phyloP scores from a whole-genome alignment of 2,329 filamentous ascomycete genomes.

The Paecilomyces dactylethromorphus region DNA sequence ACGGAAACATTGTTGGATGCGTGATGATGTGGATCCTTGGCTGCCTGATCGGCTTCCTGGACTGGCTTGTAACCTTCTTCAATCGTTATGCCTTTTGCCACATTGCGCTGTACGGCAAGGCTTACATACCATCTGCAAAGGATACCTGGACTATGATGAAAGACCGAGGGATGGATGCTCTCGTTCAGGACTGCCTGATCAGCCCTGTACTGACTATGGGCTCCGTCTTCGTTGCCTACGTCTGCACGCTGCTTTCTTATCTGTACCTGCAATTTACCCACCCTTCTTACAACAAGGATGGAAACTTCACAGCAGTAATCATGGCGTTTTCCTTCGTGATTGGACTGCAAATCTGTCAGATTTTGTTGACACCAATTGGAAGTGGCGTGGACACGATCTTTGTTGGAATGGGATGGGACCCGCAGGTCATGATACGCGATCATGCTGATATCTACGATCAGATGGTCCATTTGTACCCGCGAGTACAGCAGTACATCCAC shows the following conservation, averaged over 20 bases:
- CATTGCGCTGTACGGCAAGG: slow-evolving; percentile 86
- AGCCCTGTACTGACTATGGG: slow-evolving; percentile 69
- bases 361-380: slow-evolving; percentile 81
- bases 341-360: slow-evolving; percentile 79
- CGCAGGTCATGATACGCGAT: slow-evolving; percentile 65
- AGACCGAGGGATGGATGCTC: slow-evolving; percentile 80
- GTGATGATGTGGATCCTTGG: slow-evolving; percentile 68
- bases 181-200: slow-evolving; percentile 82
- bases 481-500: slow-evolving; percentile 72
- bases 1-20: slow-evolving; percentile 62
- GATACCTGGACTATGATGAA: slow-evolving; percentile 90
- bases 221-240: slow-evolving; percentile 74
- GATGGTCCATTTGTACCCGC: slow-evolving; percentile 76
- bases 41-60: slow-evolving; percentile 68
- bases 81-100: slow-evolving; percentile 92
- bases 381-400: slow-evolving; percentile 92
- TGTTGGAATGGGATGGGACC: slow-evolving; percentile 65
- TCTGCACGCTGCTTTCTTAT: slow-evolving; percentile 74
- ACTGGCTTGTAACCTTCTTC: slow-evolving; percentile 83
- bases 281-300: slow-evolving; percentile 68
- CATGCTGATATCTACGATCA: slow-evolving; percentile 75
- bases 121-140: slow-evolving; percentile 80
- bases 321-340: slow-evolving; percentile 84
- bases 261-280: slow-evolving; percentile 78
- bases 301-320: slow-evolving; percentile 65